phyloP scores from a whole-genome alignment of 1,139 yeast species.

The Pichia sp. region DNA sequence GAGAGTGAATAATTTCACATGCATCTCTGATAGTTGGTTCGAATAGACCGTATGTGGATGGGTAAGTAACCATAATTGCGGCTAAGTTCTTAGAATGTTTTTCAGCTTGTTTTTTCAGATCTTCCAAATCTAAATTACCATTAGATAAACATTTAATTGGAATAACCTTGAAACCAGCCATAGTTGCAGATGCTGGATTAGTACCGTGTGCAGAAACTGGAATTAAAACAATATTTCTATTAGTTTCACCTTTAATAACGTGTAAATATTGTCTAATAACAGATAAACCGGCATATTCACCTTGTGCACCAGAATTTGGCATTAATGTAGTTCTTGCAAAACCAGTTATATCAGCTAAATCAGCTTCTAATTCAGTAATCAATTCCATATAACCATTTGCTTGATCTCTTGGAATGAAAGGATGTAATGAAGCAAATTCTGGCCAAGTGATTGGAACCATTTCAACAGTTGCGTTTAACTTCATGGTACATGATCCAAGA shows the following conservation, averaged over 20 bases:
- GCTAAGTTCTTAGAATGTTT: slow-evolving; percentile 68
- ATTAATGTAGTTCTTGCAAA: slow-evolving; percentile 85
- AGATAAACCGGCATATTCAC: slow-evolving; percentile 91
- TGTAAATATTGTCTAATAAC: slow-evolving; percentile 72
- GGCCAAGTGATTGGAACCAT: slow-evolving; percentile 96
- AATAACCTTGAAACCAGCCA: slow-evolving; percentile 92
- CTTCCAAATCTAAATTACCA: slow-evolving; percentile 81
- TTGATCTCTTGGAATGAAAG: slow-evolving; percentile 86
- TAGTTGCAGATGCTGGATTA: slow-evolving; percentile 96
- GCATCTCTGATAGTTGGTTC: slow-evolving; percentile 89
- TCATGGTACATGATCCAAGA: slow-evolving; percentile 97
- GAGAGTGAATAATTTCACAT: slow-evolving; percentile 69
- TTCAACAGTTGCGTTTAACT: slow-evolving; percentile 88
- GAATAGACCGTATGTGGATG: slow-evolving; percentile 92
- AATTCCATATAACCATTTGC: slow-evolving; percentile 78
- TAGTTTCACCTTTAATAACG: slow-evolving; percentile 60
- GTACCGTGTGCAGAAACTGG: slow-evolving; percentile 99
- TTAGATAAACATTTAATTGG: slow-evolving; percentile 80
- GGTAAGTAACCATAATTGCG: slow-evolving; percentile 93
- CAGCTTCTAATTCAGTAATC: slow-evolving; percentile 70
- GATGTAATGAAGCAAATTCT: slow-evolving; percentile 81
- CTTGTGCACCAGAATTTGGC: slow-evolving; percentile 99
- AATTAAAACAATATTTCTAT: slow-evolving; percentile 82
- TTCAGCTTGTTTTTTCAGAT: slow-evolving; percentile 66
- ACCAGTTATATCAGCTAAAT: slow-evolving; percentile 91